phyloP scores from a whole-genome alignment of 179 eudicot species.

The Heliamphora pulchella region DNA sequence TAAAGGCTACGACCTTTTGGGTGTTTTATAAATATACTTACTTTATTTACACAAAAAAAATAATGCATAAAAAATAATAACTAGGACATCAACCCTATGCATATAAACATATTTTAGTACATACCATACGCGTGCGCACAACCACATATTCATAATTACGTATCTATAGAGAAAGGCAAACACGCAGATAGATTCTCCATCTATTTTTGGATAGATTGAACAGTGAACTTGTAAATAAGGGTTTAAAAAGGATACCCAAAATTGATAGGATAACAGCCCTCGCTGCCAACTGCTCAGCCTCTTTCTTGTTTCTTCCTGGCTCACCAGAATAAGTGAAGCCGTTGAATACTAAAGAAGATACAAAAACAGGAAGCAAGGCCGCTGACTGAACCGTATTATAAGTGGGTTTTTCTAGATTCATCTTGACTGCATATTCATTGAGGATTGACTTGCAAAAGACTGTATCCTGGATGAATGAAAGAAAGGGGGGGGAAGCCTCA shows the following conservation, averaged over 20 bases:
- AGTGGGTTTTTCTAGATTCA: constrained; percentile 34
- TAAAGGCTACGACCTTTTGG: too few relatives aligned
- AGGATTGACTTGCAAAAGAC: constrained; percentile 41
- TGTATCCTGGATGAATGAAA: constrained; percentile 19
- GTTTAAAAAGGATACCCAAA: constrained; percentile 37
- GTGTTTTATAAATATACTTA: too few relatives aligned
- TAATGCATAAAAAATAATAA: neutral
- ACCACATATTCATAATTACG: neutral
- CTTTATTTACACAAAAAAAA: neutral
- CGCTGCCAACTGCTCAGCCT: constrained; percentile 67
- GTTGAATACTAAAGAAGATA: constrained; percentile 38
- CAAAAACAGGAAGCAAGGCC: constrained; percentile 36
- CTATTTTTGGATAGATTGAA: neutral
- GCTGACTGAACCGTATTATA: constrained; percentile 33
- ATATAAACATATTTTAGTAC: too few relatives aligned
- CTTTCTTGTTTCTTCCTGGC: constrained; percentile 46
- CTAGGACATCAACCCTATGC: neutral
- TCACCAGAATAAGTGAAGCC: constrained; percentile 44
- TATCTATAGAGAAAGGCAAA: neutral
- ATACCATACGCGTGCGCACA: neutral
- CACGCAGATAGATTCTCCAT: constrained; percentile 3
- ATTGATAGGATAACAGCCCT: constrained; percentile 48
- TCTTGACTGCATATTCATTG: constrained; percentile 47
- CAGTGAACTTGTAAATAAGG: neutral
- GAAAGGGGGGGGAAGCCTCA: neutral